Conservation (phyloP, 2,329 filamentous ascomycete species). For the Samsoniella hepiali region DNA sequence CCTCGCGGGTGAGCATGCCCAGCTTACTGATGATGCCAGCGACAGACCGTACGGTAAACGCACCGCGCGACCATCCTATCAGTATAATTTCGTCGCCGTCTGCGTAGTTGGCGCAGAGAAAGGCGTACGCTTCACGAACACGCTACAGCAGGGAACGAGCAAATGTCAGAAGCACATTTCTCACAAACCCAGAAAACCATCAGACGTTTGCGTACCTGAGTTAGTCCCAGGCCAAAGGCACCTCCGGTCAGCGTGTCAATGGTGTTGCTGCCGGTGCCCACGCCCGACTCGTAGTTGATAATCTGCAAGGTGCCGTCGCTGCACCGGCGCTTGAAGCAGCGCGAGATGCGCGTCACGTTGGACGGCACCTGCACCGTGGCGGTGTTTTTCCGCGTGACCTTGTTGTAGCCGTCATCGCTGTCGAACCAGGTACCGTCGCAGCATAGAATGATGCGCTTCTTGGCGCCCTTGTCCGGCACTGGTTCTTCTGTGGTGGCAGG, state of each 20-base stretch:
- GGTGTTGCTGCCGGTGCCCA: slow-evolving; percentile 51
- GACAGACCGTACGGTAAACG: slow-evolving; percentile 56
- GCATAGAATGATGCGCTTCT: slow-evolving; percentile 49
- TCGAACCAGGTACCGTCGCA: slow-evolving; percentile 56
- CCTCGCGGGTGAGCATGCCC: slow-evolving; percentile 50
- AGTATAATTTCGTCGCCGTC: slow-evolving; percentile 56
- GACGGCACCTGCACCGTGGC: slow-evolving; percentile 50
- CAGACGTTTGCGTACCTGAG: slow-evolving; percentile 40
- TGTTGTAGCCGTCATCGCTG: slow-evolving; percentile 46
- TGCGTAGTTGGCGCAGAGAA: slow-evolving; percentile 59
- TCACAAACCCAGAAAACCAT: background rate
- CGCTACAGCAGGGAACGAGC: slow-evolving; percentile 32
- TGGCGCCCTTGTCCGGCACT: slow-evolving; percentile 11
- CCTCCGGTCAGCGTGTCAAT: slow-evolving; percentile 52
- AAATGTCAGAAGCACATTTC: slow-evolving; percentile 13
- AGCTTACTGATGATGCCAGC: slow-evolving; percentile 51
- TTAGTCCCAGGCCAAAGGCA: slow-evolving; percentile 52
- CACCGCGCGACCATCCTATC: slow-evolving; percentile 56
- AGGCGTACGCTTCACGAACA: slow-evolving; percentile 60
- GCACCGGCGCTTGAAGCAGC: slow-evolving; percentile 51
- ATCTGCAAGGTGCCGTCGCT: slow-evolving; percentile 54
- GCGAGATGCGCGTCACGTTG: slow-evolving; percentile 59
- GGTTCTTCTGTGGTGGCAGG: background rate
- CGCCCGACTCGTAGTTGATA: slow-evolving; percentile 59
- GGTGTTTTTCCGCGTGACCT: slow-evolving; percentile 35